These are phyloP conservation scores for Beauveria scarabaeidicola DNA, from an alignment of 2,329 filamentous ascomycete genomes.

Conservation along the genomic window DNA sequence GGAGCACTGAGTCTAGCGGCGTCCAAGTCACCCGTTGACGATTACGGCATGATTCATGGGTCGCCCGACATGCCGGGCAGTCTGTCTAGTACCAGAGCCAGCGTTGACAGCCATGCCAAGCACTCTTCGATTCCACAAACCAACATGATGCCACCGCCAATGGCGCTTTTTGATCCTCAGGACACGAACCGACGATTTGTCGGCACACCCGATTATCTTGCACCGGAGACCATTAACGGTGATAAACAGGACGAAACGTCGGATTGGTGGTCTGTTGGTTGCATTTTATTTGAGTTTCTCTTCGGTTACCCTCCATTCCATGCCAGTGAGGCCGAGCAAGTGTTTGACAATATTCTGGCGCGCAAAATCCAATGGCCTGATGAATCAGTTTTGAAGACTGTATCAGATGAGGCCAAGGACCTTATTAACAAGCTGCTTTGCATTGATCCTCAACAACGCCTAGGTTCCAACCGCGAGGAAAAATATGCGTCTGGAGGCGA, in stretches of 20 bases:
- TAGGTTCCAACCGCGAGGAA: slow-evolving; percentile 80
- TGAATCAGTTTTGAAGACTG: slow-evolving; percentile 60
- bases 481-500: slow-evolving; percentile 77
- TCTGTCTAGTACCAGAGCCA: slow-evolving; percentile 20
- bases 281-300: slow-evolving; percentile 93
- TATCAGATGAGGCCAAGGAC: slow-evolving; percentile 84
- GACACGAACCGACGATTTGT: slow-evolving; percentile 91
- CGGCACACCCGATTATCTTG: slow-evolving; percentile 92
- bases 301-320: slow-evolving; percentile 94
- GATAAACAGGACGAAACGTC: slow-evolving; percentile 95
- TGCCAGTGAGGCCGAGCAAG: slow-evolving; percentile 77
- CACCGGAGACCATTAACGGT: slow-evolving; percentile 92
- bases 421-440: slow-evolving; percentile 89
- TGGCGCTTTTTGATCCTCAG: slow-evolving; percentile 91
- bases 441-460: slow-evolving; percentile 67
- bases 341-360: slow-evolving; percentile 92
- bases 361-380: slow-evolving; percentile 90
- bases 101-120: slow-evolving; percentile 26
- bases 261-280: slow-evolving; percentile 99
- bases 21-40: slow-evolving; percentile 56
- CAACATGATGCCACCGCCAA: slow-evolving; percentile 77
- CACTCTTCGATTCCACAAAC: slow-evolving; percentile 35
- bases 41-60: slow-evolving; percentile 62
- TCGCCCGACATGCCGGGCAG: slow-evolving; percentile 66
- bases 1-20: slow-evolving; percentile 32